Percentiles rank a stretch among this genome's conserved stretches.
These are phyloP conservation scores for Aspergillus brunneoviolaceus DNA, from an alignment of 2,329 filamentous ascomycete species.

Conservation along the genomic window DNA sequence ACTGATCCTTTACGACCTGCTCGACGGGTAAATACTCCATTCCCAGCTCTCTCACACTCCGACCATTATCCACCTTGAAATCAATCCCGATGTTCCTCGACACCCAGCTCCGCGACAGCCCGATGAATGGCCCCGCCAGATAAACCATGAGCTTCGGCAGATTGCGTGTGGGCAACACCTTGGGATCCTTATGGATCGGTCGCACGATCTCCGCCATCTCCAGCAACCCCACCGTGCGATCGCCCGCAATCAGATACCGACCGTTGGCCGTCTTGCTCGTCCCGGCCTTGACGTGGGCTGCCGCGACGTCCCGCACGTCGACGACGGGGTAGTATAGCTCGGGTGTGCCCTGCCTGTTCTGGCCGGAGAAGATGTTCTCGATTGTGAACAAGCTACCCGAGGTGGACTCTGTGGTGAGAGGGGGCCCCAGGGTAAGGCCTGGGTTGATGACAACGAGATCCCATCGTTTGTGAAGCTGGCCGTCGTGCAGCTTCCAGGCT, in stretches of 20 bases:
- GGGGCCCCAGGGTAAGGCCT: constrained; percentile 26
- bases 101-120: constrained; percentile 21
- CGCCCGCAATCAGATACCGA: constrained; percentile 17
- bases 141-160: constrained; percentile 15
- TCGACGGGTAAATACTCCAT: constrained; percentile 22
- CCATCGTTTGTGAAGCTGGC: constrained; percentile 25
- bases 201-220: constrained; percentile 13
- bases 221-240: constrained; percentile 9
- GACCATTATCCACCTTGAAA: constrained; percentile 23
- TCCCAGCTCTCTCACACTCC: constrained; percentile 22
- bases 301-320: constrained; percentile 16
- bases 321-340: constrained; percentile 25
- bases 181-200: constrained; percentile 6
- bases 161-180: constrained; percentile 4
- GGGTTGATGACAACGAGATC: constrained; percentile 28
- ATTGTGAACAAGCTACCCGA: constrained; percentile 29
- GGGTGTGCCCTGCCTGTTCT: constrained; percentile 25
- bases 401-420: constrained; percentile 20
- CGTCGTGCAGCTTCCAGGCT: constrained; percentile 22
- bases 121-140: constrained; percentile 18
- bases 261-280: constrained; percentile 7
- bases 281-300: constrained; percentile 16
- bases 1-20: constrained; percentile 16
- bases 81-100: constrained; percentile 19
- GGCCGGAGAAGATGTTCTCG: constrained; percentile 25